Evolutionary conservation across 2,329 filamentous ascomycete genomes (phyloP).

Genomic region (Didymellaceae sp.): DNA sequence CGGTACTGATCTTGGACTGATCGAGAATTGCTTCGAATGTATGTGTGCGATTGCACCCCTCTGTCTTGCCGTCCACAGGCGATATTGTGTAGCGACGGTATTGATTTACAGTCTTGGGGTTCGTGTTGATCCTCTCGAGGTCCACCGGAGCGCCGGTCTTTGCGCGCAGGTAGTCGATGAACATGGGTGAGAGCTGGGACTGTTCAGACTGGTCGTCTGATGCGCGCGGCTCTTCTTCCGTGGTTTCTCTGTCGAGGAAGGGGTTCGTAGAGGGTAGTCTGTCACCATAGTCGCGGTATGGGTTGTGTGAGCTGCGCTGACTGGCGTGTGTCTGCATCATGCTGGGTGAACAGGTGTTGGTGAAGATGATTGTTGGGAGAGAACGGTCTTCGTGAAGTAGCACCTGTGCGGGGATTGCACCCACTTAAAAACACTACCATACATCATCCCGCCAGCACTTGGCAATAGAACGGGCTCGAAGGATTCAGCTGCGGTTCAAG

Average conservation of each 20-base stretch:
- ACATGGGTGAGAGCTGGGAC: constrained; percentile 16
- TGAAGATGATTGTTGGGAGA: background rate
- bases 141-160: constrained; percentile 10
- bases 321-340: constrained; percentile 12
- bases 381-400: constrained; percentile 5
- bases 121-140: constrained; percentile 4
- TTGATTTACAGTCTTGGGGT: constrained; percentile 3
- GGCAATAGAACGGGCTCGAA: constrained; percentile 13
- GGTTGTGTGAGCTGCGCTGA: constrained; percentile 16
- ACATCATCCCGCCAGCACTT: constrained; percentile 6
- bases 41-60: constrained; percentile 18
- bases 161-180: constrained; percentile 13
- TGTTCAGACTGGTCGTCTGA: constrained; percentile 14
- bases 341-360: constrained; percentile 3
- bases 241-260: constrained; percentile 2
- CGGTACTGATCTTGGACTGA: constrained; percentile 10
- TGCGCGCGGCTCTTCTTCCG: constrained; percentile 1
- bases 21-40: constrained; percentile 24
- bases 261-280: constrained; percentile 7
- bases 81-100: constrained; percentile 14
- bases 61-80: constrained; percentile 23
- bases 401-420: constrained; percentile 6
- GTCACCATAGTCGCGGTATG: constrained; percentile 13
- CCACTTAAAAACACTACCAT: constrained; percentile 10
- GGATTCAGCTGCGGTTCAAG: background rate